Conservation (phyloP, 441 rosid species). For the Adansonia rubrostipa region DNA sequence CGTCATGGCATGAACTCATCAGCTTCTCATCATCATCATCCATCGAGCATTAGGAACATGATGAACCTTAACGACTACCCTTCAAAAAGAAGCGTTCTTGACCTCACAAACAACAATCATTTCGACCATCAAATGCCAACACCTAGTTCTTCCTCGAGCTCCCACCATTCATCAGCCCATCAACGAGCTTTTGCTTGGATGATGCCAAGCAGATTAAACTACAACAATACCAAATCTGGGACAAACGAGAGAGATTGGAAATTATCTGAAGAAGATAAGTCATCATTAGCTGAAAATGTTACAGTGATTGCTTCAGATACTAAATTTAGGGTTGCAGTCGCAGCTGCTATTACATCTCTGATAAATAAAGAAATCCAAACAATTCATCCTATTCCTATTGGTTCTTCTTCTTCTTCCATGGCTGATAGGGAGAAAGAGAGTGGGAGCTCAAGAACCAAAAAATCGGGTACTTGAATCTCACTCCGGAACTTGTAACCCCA, state of each 20-base stretch:
- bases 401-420: neutral
- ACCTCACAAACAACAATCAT: constrained; percentile 39
- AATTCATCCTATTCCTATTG: neutral
- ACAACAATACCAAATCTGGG: constrained; percentile 5
- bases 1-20: constrained; percentile 30
- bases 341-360: constrained; percentile 58
- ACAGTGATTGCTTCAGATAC: constrained; percentile 55
- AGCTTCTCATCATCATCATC: constrained; percentile 22
- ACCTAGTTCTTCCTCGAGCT: constrained; percentile 17
- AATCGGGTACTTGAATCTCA: constrained; percentile 40
- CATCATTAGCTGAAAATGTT: constrained; percentile 31
- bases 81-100: constrained; percentile 50
- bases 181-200: constrained; percentile 35
- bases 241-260: neutral
- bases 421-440: constrained; percentile 28
- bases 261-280: constrained; percentile 17
- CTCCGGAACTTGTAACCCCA: constrained; percentile 30
- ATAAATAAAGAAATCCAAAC: constrained; percentile 41
- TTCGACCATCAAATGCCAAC: constrained; percentile 8
- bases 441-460: constrained; percentile 33
- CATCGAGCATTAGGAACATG: constrained; percentile 19
- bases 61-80: constrained; percentile 46
- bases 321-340: constrained; percentile 61
- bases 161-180: constrained; percentile 18
- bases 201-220: constrained; percentile 22